phyloP scores from a whole-genome alignment of 495 filamentous ascomycete genomes.

The Parmelia sp. region DNA sequence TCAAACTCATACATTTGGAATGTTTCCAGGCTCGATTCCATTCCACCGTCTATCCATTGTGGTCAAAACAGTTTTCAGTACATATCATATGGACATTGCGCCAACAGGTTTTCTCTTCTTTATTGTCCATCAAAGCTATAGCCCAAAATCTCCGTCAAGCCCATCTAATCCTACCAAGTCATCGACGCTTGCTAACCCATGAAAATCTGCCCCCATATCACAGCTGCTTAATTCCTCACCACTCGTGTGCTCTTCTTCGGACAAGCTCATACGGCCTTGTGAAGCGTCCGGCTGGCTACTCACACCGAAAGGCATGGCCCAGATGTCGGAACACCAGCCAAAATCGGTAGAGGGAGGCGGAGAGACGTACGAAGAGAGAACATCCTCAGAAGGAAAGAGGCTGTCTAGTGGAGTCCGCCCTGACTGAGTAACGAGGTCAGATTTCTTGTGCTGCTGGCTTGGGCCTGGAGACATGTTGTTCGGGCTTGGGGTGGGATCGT shows the following conservation, averaged over 20 bases:
- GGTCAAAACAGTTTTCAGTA: neutral
- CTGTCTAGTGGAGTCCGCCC: constrained; percentile 29
- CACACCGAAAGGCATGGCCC: constrained; percentile 36
- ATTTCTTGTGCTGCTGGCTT: constrained; percentile 14
- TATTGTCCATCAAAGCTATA: constrained; percentile 2
- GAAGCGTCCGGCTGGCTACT: constrained; percentile 39
- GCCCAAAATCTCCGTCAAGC: constrained; percentile 20
- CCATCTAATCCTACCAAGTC: constrained; percentile 25
- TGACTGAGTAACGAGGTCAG: neutral
- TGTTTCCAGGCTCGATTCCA: neutral
- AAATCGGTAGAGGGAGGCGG: constrained; percentile 23
- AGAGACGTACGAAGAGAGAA: constrained; percentile 36
- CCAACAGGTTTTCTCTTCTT: neutral
- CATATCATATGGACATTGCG: neutral
- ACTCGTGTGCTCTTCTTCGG: constrained; percentile 66
- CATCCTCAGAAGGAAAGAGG: constrained; percentile 40
- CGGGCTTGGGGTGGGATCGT: constrained; percentile 27
- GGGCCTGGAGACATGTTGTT: constrained; percentile 19
- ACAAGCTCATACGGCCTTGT: constrained; percentile 68
- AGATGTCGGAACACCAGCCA: constrained; percentile 40
- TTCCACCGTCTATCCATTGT: neutral
- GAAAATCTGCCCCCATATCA: constrained; percentile 28
- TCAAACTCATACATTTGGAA: neutral
- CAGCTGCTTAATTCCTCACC: constrained; percentile 23
- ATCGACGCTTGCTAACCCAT: constrained; percentile 15